These are phyloP conservation scores for Schizochytrium sp. DNA, from an alignment of 108 stramenopile species.

Conservation along the genomic window DNA sequence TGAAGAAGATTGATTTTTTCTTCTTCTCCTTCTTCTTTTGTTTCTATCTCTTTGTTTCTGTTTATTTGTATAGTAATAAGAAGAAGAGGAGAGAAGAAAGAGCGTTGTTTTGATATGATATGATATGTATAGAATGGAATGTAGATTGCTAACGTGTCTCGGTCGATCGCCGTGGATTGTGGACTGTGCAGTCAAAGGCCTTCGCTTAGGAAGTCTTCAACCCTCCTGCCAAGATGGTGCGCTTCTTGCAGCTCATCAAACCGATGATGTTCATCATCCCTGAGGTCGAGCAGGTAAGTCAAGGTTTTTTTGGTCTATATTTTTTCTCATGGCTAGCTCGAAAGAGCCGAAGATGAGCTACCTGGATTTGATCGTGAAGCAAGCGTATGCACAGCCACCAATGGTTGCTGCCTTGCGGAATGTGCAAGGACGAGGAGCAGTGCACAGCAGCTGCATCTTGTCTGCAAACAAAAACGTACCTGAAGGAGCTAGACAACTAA, in stretches of 20 bases:
- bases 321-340: background rate
- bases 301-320: background rate
- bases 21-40: too few relatives aligned
- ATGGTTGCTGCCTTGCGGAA: too few relatives aligned
- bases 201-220: background rate
- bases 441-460: too few relatives aligned
- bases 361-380: background rate
- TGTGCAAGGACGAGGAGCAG: too few relatives aligned
- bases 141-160: background rate
- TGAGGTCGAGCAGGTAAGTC: constrained; percentile 61
- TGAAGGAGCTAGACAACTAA: too few relatives aligned
- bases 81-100: too few relatives aligned
- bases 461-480: too few relatives aligned
- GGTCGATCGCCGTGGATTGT: background rate
- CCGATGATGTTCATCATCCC: constrained; percentile 70
- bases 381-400: background rate
- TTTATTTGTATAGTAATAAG: too few relatives aligned
- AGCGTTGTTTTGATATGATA: too few relatives aligned
- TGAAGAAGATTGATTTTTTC: too few relatives aligned
- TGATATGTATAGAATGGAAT: too few relatives aligned
- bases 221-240: constrained; percentile 57
- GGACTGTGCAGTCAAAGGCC: background rate
- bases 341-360: background rate
- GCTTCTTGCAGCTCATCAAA: constrained; percentile 66
- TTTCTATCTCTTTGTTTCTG: too few relatives aligned